A percentile compares a stretch with the other conserved stretches of the same genome.
phyloP scores from a whole-genome alignment of 495 filamentous ascomycete genomes.

The Coniosporium apollinis region DNA sequence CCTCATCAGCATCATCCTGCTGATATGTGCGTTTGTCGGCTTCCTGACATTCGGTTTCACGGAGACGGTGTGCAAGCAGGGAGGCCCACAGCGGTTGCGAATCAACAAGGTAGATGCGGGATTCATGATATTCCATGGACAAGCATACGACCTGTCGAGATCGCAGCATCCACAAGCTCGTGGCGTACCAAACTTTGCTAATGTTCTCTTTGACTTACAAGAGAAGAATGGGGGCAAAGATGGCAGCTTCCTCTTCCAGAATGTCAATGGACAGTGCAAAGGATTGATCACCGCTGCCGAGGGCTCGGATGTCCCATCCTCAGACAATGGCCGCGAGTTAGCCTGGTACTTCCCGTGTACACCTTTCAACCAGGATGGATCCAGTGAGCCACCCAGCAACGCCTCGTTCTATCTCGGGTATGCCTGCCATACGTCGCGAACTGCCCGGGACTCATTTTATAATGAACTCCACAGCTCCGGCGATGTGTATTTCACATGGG shows the following conservation, averaged over 20 bases:
- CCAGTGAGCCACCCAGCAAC: constrained; percentile 55
- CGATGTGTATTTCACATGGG: constrained; percentile 90
- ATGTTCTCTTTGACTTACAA: constrained; percentile 74
- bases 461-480: constrained; percentile 37
- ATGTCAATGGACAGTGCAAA: constrained; percentile 97
- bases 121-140: constrained; percentile 93
- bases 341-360: constrained; percentile 97
- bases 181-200: constrained; percentile 51
- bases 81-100: constrained; percentile 47
- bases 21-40: constrained; percentile 79
- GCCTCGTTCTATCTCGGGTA: constrained; percentile 66
- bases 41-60: constrained; percentile 97
- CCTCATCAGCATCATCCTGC: constrained; percentile 76
- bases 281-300: constrained; percentile 57
- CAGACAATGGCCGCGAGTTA: constrained; percentile 52
- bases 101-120: constrained; percentile 62
- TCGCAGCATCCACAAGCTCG: constrained; percentile 61
- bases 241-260: constrained; percentile 94
- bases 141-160: constrained; percentile 62
- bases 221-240: constrained; percentile 71
- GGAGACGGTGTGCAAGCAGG: constrained; percentile 57
- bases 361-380: constrained; percentile 86
- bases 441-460: constrained; percentile 61
- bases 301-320: constrained; percentile 62
- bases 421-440: constrained; percentile 65